phyloP scores from a whole-genome alignment of 768 basidiomycete species.

The Russula virescens region DNA sequence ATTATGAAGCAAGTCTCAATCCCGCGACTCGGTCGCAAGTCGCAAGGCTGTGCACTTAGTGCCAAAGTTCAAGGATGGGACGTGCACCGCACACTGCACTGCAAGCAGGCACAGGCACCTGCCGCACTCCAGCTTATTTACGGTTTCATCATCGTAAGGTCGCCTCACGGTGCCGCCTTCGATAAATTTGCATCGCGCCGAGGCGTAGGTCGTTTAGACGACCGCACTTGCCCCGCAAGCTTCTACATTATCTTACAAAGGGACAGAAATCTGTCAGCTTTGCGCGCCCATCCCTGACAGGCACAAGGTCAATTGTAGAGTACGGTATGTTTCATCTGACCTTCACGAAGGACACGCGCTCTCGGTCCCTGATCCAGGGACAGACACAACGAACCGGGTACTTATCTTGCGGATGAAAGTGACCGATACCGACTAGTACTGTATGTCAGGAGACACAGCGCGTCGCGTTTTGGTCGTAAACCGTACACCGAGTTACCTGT shows the following conservation, averaged over 20 bases:
- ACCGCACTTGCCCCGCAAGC: constrained; percentile 4
- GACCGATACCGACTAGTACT: neutral
- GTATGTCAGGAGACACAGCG: neutral
- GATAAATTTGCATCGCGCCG: constrained; percentile 1
- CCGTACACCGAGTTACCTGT: neutral
- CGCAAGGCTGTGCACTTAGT: no score
- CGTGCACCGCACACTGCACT: constrained; percentile 12
- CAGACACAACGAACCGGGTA: neutral
- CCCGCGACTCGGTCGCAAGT: no score
- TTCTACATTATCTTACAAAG: neutral
- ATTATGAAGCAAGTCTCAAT: no score
- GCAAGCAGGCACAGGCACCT: constrained; percentile 19
- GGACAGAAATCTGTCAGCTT: neutral
- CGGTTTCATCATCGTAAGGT: constrained; percentile 1
- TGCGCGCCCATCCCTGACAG: constrained; percentile 12
- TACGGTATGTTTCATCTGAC: neutral
- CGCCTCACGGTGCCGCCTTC: neutral
- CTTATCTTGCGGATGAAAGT: neutral
- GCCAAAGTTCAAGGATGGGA: no score
- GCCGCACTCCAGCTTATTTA: neutral
- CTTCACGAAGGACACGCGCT: neutral
- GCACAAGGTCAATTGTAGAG: neutral
- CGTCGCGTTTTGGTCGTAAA: neutral
- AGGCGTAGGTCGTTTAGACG: neutral
- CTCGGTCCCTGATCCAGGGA: neutral